A percentile compares a stretch with the other conserved stretches of the same genome.
phyloP scores from a whole-genome alignment of 2,329 filamentous ascomycete species.

The Helminthosporium solani region DNA sequence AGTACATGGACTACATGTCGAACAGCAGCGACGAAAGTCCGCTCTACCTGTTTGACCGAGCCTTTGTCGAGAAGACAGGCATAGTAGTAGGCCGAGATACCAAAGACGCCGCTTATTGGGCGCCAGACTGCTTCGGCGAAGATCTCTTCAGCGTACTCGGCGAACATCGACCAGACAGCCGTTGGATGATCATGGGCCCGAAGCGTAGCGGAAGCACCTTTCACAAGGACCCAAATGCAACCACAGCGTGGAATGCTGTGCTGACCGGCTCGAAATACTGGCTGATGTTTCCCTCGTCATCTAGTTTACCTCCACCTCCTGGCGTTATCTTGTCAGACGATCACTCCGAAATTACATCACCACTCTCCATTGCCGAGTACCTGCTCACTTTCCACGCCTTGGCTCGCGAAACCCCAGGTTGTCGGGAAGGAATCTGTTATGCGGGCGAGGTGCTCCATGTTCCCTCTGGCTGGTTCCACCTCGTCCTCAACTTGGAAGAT shows the following conservation, averaged over 20 bases:
- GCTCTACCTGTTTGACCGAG: constrained; percentile 86
- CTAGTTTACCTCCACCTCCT: constrained; percentile 66
- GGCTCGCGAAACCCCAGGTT: constrained; percentile 73
- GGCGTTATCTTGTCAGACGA: constrained; percentile 89
- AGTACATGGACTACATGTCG: constrained; percentile 79
- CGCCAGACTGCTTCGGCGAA: constrained; percentile 78
- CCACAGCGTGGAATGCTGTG: constrained; percentile 92
- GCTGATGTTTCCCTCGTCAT: constrained; percentile 90
- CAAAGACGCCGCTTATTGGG: constrained; percentile 66
- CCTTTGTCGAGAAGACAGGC: constrained; percentile 82
- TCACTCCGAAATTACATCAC: constrained; percentile 88
- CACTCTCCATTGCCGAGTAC: constrained; percentile 96
- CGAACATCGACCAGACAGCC: constrained; percentile 75
- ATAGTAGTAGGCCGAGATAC: constrained; percentile 61
- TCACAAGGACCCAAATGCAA: constrained; percentile 76
- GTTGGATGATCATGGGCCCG: constrained; percentile 91
- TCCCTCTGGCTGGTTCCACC: constrained; percentile 93
- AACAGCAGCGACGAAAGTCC: constrained; percentile 82
- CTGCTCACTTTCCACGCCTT: constrained; percentile 84
- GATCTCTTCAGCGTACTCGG: constrained; percentile 83
- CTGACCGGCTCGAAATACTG: constrained; percentile 91
- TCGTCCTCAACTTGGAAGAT: constrained; percentile 84
- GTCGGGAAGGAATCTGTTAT: constrained; percentile 79
- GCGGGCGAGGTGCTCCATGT: constrained; percentile 89
- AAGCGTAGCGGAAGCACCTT: constrained; percentile 88